Base-by-base conservation (phyloP, 306 rosid genomes). In the Canavalia ensiformis region DNA sequence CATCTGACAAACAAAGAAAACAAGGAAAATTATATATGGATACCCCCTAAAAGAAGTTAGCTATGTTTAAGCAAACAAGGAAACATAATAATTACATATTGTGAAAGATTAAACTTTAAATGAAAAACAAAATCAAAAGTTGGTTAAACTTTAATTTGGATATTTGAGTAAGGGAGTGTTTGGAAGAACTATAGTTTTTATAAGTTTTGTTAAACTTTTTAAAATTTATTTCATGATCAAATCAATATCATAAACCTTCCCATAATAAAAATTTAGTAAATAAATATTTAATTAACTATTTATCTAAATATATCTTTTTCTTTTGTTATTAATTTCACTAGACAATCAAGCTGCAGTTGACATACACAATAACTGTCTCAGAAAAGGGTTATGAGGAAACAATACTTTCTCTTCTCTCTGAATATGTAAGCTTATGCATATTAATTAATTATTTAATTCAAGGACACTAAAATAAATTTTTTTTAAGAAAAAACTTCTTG, bases 1-100 rank as follows among this genome's bases (percentile, higher is more conserved):
- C 97, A 93, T 93, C 97, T 93, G 50, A 56, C 52, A 67, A 3
- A 8, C 10, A 54, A 54, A 50, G 4, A 51, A 59, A 59, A 8
- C 0, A 34, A 12, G n/a, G 18, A 9, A 9, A 25, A n/a, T 37
- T 37, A 57, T 29, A n/a, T n/a, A 39, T 76, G 49, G 18, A 68
- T 28, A 63, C 35, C 25, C 33, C 66, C 49, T 12, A 47, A 47
- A 52, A 67, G 5, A 67, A 64, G 25, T 2, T n/a, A 51, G 41
- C 13, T 8, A 46, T 34, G 28, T 58, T 25, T n/a, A n/a, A 69
- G 45, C n/a, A 51, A 35, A 8, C 10, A 8, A 18, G 35, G 37
- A 1, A 8, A 77, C 52, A 35, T 62, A 54, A 10, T 25, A 41
- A 63, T 9, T 42, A 56, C 1, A 74, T 7, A 13, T 59, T 18